Base-by-base conservation (phyloP, 1,284 basidiomycete genomes). In the Apiotrichum mycotoxinovorans region DNA sequence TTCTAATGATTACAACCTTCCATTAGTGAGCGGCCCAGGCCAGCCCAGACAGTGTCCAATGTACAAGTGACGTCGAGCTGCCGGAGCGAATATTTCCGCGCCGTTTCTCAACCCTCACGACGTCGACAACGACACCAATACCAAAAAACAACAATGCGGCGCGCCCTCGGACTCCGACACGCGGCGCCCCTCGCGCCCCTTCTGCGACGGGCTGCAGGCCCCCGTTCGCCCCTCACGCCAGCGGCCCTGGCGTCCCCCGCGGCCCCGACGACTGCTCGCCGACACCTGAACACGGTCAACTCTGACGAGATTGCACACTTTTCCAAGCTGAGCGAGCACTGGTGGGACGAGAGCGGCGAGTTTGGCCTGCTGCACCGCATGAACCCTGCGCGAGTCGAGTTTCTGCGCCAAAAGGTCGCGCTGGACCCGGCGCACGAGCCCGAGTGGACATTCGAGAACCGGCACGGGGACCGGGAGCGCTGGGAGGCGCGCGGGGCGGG, bases 281-380 rank as follows among this genome's bases (percentile, higher is more conserved):
- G n/a, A n/a, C 14, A 20, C 40, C 48, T 76, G 61, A 71, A 74
- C 45, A 82, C 82, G 4, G 82, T 92, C 67, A 94, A 94, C 71
- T 70, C 81, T 1, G 82, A 82, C 52, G 94, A 98, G 75, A 89
- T 98, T 52, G 86, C 88, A 0, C 91, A 94, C 75, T 98, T 99
- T 75, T 93, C 93, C 4, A 83, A 84, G 35, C 84, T 98, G 1
- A 92, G 92, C 0, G 86, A 89, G 25, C 83, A 89, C 70, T 99
- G 96, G 96, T 99, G 96, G 96, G 87, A 97, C 75, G 91, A 96
- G 71, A 82, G 82, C 30, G 94, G 95, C 65, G 94, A 98, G 75
- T 96, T 97, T 70, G 83, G 81, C 2, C 80, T 95, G 38, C 79
- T 99, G 34, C 96, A 98, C 74, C 85, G 85, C 68, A 98, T 99